These are phyloP conservation scores for Pyrenula massariospora DNA, from an alignment of 495 filamentous ascomycete genomes.

Conservation along the genomic window DNA sequence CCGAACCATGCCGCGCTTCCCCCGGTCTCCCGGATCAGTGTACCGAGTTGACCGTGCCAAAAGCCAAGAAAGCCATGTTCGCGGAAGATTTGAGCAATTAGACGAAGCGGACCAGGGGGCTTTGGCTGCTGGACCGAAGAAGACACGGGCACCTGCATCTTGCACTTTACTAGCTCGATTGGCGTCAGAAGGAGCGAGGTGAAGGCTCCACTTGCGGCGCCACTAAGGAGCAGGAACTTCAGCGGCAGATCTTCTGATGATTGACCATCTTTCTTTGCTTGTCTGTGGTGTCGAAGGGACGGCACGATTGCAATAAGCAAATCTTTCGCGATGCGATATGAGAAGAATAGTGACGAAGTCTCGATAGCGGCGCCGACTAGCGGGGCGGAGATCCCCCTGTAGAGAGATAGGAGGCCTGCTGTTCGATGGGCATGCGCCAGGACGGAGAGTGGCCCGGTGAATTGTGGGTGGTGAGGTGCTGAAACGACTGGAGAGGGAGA, in stretches of 20 bases:
- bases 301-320: constrained; percentile 47
- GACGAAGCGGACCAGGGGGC: constrained; percentile 36
- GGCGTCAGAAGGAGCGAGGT: constrained; percentile 87
- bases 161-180: constrained; percentile 96
- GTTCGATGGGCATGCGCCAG: constrained; percentile 71
- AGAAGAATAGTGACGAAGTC: constrained; percentile 90
- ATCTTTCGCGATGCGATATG: constrained; percentile 60
- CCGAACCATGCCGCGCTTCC: constrained; percentile 96
- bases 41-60: constrained; percentile 91
- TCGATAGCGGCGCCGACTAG: constrained; percentile 86
- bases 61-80: constrained; percentile 76
- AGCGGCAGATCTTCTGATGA: constrained; percentile 51
- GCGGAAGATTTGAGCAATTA: constrained; percentile 67
- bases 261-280: neutral
- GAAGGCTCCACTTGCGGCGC: constrained; percentile 77
- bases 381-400: constrained; percentile 87
- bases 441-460: constrained; percentile 84
- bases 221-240: constrained; percentile 59
- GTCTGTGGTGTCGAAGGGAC: constrained; percentile 1
- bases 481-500: constrained; percentile 42
- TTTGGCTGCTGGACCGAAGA: constrained; percentile 2
- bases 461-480: constrained; percentile 58
- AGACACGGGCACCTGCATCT: constrained; percentile 71
- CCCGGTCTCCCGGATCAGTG: constrained; percentile 85
- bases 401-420: constrained; percentile 66